Conservation (phyloP, 208 protist genomes). For the Acanthamoeba lenticulata region DNA sequence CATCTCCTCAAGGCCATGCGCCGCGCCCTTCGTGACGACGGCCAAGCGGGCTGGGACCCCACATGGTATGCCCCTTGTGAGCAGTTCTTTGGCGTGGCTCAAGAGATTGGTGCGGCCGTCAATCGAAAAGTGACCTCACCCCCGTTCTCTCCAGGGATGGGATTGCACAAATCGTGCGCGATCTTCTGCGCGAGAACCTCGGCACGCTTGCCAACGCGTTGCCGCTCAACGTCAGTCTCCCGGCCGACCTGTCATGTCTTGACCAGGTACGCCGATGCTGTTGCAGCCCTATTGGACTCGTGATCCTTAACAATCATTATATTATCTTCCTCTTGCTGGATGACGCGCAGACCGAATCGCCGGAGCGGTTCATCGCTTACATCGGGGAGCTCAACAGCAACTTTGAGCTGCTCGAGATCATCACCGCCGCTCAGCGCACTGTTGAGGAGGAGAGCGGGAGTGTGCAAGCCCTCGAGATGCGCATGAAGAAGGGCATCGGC, state of each 20-base stretch:
- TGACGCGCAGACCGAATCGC: background rate
- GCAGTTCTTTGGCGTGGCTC: background rate
- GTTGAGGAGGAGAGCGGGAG: slow-evolving; percentile 37
- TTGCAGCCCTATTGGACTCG: too few species aligned
- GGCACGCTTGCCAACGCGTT: background rate
- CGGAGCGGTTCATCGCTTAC: slow-evolving; percentile 15
- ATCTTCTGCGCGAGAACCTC: background rate
- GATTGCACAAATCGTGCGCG: slow-evolving; percentile 5
- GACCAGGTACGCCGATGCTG: slow-evolving; percentile 43
- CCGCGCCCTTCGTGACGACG: background rate
- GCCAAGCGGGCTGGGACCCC: slow-evolving; percentile 38
- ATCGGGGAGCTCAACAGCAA: slow-evolving; percentile 43
- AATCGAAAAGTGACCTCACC: background rate
- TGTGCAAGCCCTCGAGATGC: background rate
- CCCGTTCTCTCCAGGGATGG: background rate
- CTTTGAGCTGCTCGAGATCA: slow-evolving; percentile 49
- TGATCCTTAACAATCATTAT: too few species aligned
- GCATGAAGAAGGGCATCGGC: background rate
- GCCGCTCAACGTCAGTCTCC: slow-evolving; percentile 30
- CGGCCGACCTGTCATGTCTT: background rate
- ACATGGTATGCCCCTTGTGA: background rate
- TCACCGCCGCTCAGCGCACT: background rate
- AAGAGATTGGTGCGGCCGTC: background rate
- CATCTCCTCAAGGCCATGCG: slow-evolving; percentile 42
- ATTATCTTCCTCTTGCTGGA: too few species aligned